Evolutionary conservation across 768 basidiomycete species (phyloP), one percentile per base, ranked within the genome.

Genomic region (Chalciporus pseudorubinellus): DNA sequence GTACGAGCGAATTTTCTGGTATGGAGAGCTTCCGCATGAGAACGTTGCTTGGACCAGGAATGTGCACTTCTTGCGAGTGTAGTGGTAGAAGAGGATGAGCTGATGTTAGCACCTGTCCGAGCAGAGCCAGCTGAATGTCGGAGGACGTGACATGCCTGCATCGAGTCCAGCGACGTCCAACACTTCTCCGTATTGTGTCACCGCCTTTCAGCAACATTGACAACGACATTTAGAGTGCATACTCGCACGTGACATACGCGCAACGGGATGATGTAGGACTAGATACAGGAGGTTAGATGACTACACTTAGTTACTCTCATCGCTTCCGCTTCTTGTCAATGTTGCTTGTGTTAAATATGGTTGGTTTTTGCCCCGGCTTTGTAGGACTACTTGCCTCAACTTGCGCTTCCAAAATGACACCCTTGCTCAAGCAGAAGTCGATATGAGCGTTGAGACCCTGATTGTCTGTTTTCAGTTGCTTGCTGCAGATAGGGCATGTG

Each of bases 401-500:
- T 50, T 88, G 87, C 0, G 89, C 89, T 60, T 89, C 80, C 52
- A 78, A 71, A 54, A 95, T 93, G 3, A 83, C 87, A 20, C 78
- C 80, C 51, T 82, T 81, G 64, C 89, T 94, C 45, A 97, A 68
- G 62, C 94, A 97, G 60, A 85, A 88, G 67, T 97, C 93, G 39
- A 97, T 77, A 61, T 97, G 93, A n/a, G 81, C 75, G 63, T 97
- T 95, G 29, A 97, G 69, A 5, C 80, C 84, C 43, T 78, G 74
- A 63, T 97, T 97, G 65, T 92, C 84, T 1, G 78, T 82, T 53
- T 77, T 71, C 48, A 92, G 65, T 12, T 70, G 65, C 62, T 80
- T 83, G 21, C 70, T 64, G 60, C 91, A 95, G 20, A 94, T 73
- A 4, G 94, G 92, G 67, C 92, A 95, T 0, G 68, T 66, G 48